A percentile compares a stretch with the other conserved stretches of the same genome.
phyloP scores from a whole-genome alignment of 495 filamentous ascomycete genomes.

The Hyaloscypha bicolor region DNA sequence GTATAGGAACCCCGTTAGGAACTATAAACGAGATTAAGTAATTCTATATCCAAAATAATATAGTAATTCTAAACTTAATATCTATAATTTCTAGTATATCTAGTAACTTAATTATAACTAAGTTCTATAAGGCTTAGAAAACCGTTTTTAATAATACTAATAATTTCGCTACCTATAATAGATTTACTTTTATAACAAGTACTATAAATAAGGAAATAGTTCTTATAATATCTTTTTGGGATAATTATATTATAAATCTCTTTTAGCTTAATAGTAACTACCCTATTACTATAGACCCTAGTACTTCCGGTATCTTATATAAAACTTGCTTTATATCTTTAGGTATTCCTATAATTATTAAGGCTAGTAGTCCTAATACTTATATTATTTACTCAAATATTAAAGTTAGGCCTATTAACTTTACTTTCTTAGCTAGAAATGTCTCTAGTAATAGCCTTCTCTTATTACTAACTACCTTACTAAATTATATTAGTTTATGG shows the following conservation, averaged over 20 bases:
- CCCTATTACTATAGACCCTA: constrained; percentile 54
- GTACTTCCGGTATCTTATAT: constrained; percentile 65
- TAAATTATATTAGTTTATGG: no score
- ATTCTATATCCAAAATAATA: constrained; percentile 54
- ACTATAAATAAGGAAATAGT: constrained; percentile 62
- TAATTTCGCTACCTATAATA: constrained; percentile 56
- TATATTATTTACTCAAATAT: constrained; percentile 63
- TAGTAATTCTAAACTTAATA: constrained; percentile 36
- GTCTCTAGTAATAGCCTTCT: no score
- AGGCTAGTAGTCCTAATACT: constrained; percentile 55
- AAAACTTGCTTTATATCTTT: constrained; percentile 66
- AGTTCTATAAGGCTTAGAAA: constrained; percentile 63
- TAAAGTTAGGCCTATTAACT: no score
- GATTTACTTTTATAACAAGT: constrained; percentile 56
- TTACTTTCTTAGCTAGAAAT: no score
- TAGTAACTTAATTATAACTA: constrained; percentile 44
- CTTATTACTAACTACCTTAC: no score
- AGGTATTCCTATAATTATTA: constrained; percentile 62
- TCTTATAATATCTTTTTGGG: constrained; percentile 69
- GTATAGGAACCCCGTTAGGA: constrained; percentile 55
- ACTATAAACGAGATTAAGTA: constrained; percentile 61
- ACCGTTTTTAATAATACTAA: constrained; percentile 58
- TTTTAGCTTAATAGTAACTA: constrained; percentile 81
- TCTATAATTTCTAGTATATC: constrained; percentile 47
- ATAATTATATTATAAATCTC: constrained; percentile 76